phyloP scores from a whole-genome alignment of 495 filamentous ascomycete genomes.

The Penicillium turbatum region DNA sequence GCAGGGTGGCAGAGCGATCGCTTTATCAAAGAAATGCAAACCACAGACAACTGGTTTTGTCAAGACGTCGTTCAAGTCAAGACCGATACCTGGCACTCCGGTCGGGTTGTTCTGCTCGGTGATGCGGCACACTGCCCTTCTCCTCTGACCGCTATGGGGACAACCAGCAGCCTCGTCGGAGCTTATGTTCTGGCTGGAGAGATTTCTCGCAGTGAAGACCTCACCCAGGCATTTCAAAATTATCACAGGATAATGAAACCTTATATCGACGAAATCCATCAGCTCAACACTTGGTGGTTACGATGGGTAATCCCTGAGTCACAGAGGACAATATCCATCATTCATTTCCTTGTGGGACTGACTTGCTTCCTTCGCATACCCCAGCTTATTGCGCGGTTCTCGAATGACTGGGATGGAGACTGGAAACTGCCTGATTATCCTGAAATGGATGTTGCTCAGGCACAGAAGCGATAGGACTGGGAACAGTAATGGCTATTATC shows the following conservation, averaged over 20 bases:
- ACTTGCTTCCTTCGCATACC: slow-evolving; percentile 24
- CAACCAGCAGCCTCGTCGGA: slow-evolving; percentile 41
- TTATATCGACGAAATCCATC: slow-evolving; percentile 29
- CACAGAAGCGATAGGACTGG: neutral
- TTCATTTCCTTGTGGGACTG: slow-evolving; percentile 19
- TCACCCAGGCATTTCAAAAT: slow-evolving; percentile 18
- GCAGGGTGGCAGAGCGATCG: slow-evolving; percentile 42
- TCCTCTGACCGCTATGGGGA: slow-evolving; percentile 48
- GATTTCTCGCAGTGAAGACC: slow-evolving; percentile 29
- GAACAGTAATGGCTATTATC: neutral
- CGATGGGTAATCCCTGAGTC: slow-evolving; percentile 18
- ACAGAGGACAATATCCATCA: slow-evolving; percentile 20
- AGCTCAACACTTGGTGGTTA: slow-evolving; percentile 16
- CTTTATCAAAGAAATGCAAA: slow-evolving; percentile 39
- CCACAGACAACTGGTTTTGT: slow-evolving; percentile 48
- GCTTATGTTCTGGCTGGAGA: slow-evolving; percentile 54
- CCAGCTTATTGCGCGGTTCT: slow-evolving; percentile 16
- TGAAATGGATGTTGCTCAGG: slow-evolving; percentile 2
- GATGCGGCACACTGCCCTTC: slow-evolving; percentile 53
- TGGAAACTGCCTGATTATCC: slow-evolving; percentile 30
- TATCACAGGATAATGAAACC: slow-evolving; percentile 30
- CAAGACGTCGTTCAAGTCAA: slow-evolving; percentile 39
- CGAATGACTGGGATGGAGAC: slow-evolving; percentile 15
- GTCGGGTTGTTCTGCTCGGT: slow-evolving; percentile 49
- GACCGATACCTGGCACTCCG: slow-evolving; percentile 40